A percentile compares a stretch with the other conserved stretches of the same genome.
Evolutionary conservation across 176 grass and related monocot species (phyloP).

Genomic region (Hordeum marinum): DNA sequence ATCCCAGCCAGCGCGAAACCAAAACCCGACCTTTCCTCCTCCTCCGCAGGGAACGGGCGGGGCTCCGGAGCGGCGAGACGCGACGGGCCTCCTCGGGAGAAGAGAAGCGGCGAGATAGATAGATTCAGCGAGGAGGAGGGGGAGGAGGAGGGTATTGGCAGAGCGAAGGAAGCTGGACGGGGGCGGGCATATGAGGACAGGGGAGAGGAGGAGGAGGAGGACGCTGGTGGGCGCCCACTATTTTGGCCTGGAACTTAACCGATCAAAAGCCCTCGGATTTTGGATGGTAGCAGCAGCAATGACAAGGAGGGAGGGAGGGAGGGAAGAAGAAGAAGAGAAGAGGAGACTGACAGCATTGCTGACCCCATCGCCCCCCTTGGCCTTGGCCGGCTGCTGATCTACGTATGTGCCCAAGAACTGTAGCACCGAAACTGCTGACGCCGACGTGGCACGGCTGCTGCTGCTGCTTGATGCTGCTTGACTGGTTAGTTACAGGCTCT

Average conservation of each 20-base stretch:
- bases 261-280: not conserved
- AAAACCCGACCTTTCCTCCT: conserved; percentile 8
- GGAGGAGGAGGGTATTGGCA: not conserved
- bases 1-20: not conserved
- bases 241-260: conserved; percentile 16
- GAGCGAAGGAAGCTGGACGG: not conserved
- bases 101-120: not conserved
- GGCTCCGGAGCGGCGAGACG: not conserved
- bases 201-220: not conserved
- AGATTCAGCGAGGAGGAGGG: not conserved
- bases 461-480: not conserved
- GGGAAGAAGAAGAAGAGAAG: not conserved
- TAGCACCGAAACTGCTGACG: not conserved
- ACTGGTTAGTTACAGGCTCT: not conserved
- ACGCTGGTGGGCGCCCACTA: conserved; percentile 25
- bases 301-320: not conserved
- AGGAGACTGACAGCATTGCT: not conserved
- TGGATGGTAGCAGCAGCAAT: not conserved
- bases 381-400: not conserved
- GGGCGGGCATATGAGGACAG: conserved; percentile 23
- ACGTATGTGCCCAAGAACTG: not conserved
- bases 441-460: not conserved
- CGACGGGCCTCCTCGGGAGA: not conserved
- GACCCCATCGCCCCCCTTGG: too few relatives aligned
- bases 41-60: too few relatives aligned